Conservation (phyloP, 768 basidiomycete species). For the Trametes maxima region DNA sequence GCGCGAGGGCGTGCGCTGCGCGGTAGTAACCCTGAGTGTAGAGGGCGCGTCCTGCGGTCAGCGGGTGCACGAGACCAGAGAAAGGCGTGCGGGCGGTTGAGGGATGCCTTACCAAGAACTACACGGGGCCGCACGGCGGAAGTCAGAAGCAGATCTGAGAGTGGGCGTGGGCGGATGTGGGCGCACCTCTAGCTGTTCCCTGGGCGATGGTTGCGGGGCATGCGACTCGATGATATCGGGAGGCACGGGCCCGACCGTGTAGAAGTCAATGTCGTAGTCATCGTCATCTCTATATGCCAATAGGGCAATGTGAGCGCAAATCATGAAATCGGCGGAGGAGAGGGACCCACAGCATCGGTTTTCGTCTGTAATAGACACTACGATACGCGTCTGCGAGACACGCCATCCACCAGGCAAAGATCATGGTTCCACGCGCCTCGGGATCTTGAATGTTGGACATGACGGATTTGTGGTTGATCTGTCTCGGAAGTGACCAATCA, state of each 20-base stretch:
- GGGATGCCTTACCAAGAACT: slow-evolving; percentile 66
- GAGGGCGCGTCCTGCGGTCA: slow-evolving; percentile 10
- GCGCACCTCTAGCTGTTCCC: slow-evolving; percentile 77
- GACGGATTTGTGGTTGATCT: slow-evolving; percentile 87
- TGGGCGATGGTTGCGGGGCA: slow-evolving; percentile 55
- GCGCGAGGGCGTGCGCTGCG: slow-evolving; percentile 81
- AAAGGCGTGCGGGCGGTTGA: slow-evolving; percentile 10
- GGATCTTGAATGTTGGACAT: slow-evolving; percentile 72
- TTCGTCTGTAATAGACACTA: slow-evolving; percentile 81
- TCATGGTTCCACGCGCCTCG: slow-evolving; percentile 81
- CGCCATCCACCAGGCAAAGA: slow-evolving; percentile 95
- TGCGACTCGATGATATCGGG: slow-evolving; percentile 33
- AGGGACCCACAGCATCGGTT: slow-evolving; percentile 65
- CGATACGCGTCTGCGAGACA: slow-evolving; percentile 83
- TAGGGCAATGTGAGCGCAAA: slow-evolving; percentile 1
- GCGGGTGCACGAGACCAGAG: slow-evolving; percentile 16
- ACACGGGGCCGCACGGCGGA: background rate
- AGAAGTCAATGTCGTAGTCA: slow-evolving; percentile 90
- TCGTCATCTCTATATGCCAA: slow-evolving; percentile 64
- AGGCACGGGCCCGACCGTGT: slow-evolving; percentile 67
- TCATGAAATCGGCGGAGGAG: background rate
- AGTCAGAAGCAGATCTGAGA: slow-evolving; percentile 11
- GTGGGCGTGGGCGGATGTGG: background rate
- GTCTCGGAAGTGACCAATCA: slow-evolving; percentile 1
- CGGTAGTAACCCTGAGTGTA: slow-evolving; percentile 73